Evolutionary conservation across 257 asterid genomes (phyloP), one percentile per base, ranked within the genome.

Genomic region (Schizonepeta tenuifolia): DNA sequence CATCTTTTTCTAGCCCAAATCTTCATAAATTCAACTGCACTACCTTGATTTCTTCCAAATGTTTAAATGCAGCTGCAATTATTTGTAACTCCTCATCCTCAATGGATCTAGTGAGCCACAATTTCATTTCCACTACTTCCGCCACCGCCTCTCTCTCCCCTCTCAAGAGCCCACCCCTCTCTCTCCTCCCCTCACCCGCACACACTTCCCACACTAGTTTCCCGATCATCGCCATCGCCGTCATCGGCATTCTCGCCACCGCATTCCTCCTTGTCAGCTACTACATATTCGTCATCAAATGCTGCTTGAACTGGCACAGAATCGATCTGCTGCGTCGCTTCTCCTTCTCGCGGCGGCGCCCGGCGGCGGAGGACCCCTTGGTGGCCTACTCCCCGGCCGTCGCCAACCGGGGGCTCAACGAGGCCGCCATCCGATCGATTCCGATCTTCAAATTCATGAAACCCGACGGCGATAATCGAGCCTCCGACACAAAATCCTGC

Each of bases 211-310:
- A 85, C 83, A 17, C 88, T 0, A 76, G 91, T 22, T 94, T 91
- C 60, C 98, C 98, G 0, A 94, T 94, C 44, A 85, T 91, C 46
- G 96, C 94, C 10, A 86, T 94, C 5, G 96, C 98, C 61, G 79
- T 94, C 7, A 87, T 94, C 33, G 98, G 98, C 18, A 94, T 94
- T 2, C 10, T 89, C 0, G 93, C 98, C 69, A 91, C 96, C 14
- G 93, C 85, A 0, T 75, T 94, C 79, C 80, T 94, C 71, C 90
- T 94, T 3, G 91, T 94, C 17, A 74, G 97, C 80, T 94, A 89
- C 93, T 94, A 94, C 84, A 70, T 94, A 3, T 91, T 94, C 68
- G 96, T 88, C 47, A 94, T 91, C 79, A 94, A 94, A 68, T 91
- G 97, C 77, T 91, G 98, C 87, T 69, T 91, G 24, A 91, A 64